Evolutionary conservation across 805 yeast genomes (phyloP), one percentile per base, ranked within the genome.

Genomic region (baker's yeast (Saccharomyces cerevisiae)): DNA sequence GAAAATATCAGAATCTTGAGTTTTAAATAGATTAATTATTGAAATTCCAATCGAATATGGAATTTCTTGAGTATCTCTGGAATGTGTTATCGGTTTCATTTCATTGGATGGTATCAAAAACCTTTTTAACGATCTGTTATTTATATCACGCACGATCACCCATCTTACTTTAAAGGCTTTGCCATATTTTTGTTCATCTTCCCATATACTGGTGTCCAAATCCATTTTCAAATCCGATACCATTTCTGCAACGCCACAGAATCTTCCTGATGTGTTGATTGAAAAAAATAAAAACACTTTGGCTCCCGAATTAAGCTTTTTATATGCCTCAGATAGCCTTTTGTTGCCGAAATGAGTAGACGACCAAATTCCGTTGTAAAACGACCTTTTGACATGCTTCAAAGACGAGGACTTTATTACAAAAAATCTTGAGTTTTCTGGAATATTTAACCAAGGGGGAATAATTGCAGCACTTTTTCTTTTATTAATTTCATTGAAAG

Each of bases 161-260:
- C 87, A 82, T 51, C 76, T 75, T 5, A 83, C 76, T 29, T 77
- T 73, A 59, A 83, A 83, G 0, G 77, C 70, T 0, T 80, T 79
- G 32, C 74, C 78, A 78, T 81, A 81, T 49, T 77, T 75, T 10
- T 61, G 50, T 14, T 76, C 70, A 46, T 75, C 72, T 49, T 73
- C 75, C 83, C 84, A 79, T 46, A 79, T 70, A 52, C 75, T 71
- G 27, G 76, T 70, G 49, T 63, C 68, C 2, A 71, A 63, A 53
- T 62, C 57, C 24, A 58, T 59, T 61, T 36, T 63, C 57, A 59
- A 60, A 58, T 55, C 59, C 0, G 74, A 68, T 1, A 61, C 67
- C 84, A 83, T 80, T 59, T 79, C 80, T 6, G 82, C 81, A 17
- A 81, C 72, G 0, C 84, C 86, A 64, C 83, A 79, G 59, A 81